Evolutionary conservation across 2,329 filamentous ascomycete species (phyloP).

Genomic region (Arthrobotrys entomopaga): DNA sequence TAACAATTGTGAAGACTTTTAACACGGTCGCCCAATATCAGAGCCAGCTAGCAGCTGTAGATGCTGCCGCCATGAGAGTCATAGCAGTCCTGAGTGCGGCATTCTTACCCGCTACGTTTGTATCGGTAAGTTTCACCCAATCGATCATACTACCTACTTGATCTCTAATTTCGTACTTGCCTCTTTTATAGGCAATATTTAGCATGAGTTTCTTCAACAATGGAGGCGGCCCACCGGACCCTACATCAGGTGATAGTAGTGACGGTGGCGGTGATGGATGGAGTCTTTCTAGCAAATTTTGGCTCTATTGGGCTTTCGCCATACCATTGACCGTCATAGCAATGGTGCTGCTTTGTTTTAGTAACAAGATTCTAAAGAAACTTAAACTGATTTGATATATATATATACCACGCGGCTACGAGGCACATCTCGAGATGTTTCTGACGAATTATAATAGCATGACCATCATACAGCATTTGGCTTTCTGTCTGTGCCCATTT

Average conservation of each 20-base stretch:
- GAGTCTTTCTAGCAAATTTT: constrained; percentile 36
- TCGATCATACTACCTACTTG: not conserved
- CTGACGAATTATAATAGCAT: not conserved
- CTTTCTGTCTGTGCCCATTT: no score
- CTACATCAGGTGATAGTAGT: not conserved
- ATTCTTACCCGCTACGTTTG: constrained; percentile 46
- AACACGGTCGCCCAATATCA: constrained; percentile 49
- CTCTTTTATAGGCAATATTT: constrained; percentile 31
- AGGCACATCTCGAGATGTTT: not conserved
- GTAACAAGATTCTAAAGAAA: constrained; percentile 13
- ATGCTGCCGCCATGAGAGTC: constrained; percentile 36
- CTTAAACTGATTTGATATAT: not conserved
- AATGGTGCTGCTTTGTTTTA: constrained; percentile 2
- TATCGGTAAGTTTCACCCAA: constrained; percentile 29
- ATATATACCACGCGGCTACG: not conserved
- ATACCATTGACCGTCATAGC: constrained; percentile 27
- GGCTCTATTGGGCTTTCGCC: constrained; percentile 50
- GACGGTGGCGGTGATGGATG: constrained; percentile 21
- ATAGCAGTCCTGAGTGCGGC: constrained; percentile 41
- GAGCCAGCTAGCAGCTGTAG: constrained; percentile 25
- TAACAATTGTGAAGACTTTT: constrained; percentile 22
- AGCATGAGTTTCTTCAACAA: constrained; percentile 55
- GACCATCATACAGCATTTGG: not conserved
- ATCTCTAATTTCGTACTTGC: not conserved
- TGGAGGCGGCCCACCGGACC: constrained; percentile 7